A percentile compares a stretch with the other conserved stretches of the same genome.
phyloP scores from a whole-genome alignment of 192 early-diverging fungal species.

The Coemansia sp. region DNA sequence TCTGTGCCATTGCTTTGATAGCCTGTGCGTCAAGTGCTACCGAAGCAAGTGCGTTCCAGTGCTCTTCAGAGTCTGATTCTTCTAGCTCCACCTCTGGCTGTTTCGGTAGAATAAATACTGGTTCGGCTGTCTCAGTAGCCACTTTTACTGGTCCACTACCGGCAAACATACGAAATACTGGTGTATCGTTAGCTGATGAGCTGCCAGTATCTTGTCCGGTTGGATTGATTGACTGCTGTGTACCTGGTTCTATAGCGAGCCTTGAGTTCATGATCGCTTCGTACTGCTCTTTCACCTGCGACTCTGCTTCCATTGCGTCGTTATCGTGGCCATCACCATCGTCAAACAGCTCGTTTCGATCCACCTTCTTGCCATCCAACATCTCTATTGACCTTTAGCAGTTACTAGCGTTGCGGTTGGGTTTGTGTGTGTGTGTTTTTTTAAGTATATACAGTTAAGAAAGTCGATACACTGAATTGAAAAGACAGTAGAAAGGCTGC shows the following conservation, averaged over 20 bases:
- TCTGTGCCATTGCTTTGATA: constrained; percentile 14
- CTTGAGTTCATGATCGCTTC: constrained; percentile 46
- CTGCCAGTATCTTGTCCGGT: neutral
- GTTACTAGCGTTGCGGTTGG: no score
- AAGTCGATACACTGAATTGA: no score
- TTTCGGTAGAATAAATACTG: constrained; percentile 22
- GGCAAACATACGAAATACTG: constrained; percentile 46
- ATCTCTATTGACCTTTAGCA: neutral
- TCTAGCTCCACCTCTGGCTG: constrained; percentile 30
- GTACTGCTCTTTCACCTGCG: constrained; percentile 41
- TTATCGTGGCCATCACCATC: constrained; percentile 9
- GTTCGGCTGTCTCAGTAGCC: constrained; percentile 16
- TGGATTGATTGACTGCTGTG: neutral
- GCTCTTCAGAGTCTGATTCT: constrained; percentile 49
- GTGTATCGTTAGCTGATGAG: neutral
- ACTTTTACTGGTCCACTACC: constrained; percentile 44
- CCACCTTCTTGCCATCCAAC: constrained; percentile 33
- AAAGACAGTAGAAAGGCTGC: no score
- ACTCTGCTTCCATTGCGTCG: constrained; percentile 6
- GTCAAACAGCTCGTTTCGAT: constrained; percentile 40
- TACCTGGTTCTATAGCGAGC: constrained; percentile 6
- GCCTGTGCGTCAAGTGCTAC: constrained; percentile 36
- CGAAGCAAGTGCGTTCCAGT: constrained; percentile 32
- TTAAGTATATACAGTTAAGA: no score
- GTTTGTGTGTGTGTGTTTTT: no score